Evolutionary conservation across 225 moss, liverwort and hornwort species (phyloP), one percentile per base, ranked within the genome.

Genomic region (Pseudisothecium myosuroides): DNA sequence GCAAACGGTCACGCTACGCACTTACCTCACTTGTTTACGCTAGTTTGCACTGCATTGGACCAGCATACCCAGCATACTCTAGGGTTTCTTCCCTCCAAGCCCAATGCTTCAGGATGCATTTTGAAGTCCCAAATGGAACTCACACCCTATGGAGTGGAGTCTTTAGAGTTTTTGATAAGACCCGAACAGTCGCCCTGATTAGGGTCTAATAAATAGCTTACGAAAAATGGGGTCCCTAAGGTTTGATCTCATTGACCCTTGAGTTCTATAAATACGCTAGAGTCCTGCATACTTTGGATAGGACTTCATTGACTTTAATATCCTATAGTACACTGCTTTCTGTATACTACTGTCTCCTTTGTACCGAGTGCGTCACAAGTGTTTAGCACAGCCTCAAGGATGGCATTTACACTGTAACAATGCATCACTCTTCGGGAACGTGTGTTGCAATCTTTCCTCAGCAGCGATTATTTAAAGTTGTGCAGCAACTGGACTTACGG

Each of bases 401-500:
- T 34, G 49, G 66, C 32, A 85, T 54, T 47, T 8, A 74, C 66
- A 43, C 61, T 87, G 4, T 52, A 19, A 73, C 23, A 22, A 75
- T 87, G 84, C 82, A 83, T 64, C 32, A 32, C n/a, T 63, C 52
- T 47, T 62, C 81, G 56, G 28, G 36, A 83, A 31, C 10, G 34
- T 14, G 22, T 65, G 41, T 86, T 78, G 56, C 85, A 74, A 59
- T 56, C 45, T 23, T 74, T 67, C 83, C 47, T 89, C 59, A 92
- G 17, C 50, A 71, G 55, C 32, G 74, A 52, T 86, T 85, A 8
- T 82, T 82, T 43, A 86, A 86, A 84, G 90, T 21, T 71, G 66
- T 87, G 91, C 96, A 95, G 97, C 95, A 89, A 97, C 83, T 86
- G 96, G 96, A 31, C 91, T 97, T 85, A 89, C 39, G 65, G 96